phyloP scores from a whole-genome alignment of 768 basidiomycete genomes.

The Chalciporus sphaerocephalus region DNA sequence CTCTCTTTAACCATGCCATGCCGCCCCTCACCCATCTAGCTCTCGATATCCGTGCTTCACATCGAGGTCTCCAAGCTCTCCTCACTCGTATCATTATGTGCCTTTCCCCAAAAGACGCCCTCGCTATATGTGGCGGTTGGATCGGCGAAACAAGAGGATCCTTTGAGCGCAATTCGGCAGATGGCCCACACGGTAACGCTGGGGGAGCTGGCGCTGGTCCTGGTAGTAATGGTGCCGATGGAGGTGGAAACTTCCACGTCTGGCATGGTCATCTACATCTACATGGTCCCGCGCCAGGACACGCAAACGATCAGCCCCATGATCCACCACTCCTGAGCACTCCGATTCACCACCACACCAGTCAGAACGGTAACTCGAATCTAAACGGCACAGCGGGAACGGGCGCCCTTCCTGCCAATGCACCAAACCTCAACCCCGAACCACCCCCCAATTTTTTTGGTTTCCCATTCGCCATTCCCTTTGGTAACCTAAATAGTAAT shows the following conservation, averaged over 20 bases:
- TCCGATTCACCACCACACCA: neutral
- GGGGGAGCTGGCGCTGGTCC: neutral
- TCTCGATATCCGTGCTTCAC: conserved; percentile 43
- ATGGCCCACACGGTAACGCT: neutral
- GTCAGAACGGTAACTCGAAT: conserved; percentile 2
- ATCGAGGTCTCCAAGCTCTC: conserved; percentile 16
- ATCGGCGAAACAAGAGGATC: conserved; percentile 33
- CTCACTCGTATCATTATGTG: conserved; percentile 21
- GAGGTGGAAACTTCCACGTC: conserved; percentile 4
- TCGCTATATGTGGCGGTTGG: conserved; percentile 28
- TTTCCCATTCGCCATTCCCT: conserved; percentile 2
- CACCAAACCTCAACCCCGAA: neutral
- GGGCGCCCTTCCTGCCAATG: conserved; percentile 1
- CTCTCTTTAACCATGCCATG: conserved; percentile 24
- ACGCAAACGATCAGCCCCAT: conserved; percentile 1
- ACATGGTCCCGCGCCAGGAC: conserved; percentile 1
- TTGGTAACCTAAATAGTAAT: conserved; percentile 2
- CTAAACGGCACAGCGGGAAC: neutral
- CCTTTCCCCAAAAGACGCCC: conserved; percentile 28
- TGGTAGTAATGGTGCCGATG: neutral
- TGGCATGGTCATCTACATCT: too few relatives aligned
- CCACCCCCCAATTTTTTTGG: conserved; percentile 3
- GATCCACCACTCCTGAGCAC: conserved; percentile 17
- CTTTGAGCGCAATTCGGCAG: conserved; percentile 11
- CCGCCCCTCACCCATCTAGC: conserved; percentile 47